Evolutionary conservation across 306 rosid genomes (phyloP).

Genomic region (Cucumis hystrix): DNA sequence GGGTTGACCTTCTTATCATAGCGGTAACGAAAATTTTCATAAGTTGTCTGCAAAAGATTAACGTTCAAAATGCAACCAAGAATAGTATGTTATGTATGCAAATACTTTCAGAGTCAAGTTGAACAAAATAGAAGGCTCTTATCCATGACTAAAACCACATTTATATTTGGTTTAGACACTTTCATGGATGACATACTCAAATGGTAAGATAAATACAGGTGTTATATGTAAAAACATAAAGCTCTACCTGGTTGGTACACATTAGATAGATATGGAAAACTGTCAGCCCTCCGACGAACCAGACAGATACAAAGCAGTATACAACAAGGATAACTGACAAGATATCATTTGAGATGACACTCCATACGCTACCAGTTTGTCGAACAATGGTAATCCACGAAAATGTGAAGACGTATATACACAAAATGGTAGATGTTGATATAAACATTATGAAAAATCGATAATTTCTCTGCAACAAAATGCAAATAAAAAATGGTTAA

Average conservation of each 20-base stretch:
- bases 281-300: conserved; percentile 95
- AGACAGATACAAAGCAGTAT: conserved; percentile 70
- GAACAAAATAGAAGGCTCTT: neutral
- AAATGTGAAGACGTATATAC: conserved; percentile 66
- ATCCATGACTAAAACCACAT: neutral
- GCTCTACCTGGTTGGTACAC: conserved; percentile 69
- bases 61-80: neutral
- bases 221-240: neutral
- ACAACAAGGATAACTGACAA: conserved; percentile 57
- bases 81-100: neutral
- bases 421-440: conserved; percentile 57
- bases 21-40: conserved; percentile 84
- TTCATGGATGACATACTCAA: neutral
- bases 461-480: conserved; percentile 72
- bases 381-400: conserved; percentile 65
- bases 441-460: conserved; percentile 70
- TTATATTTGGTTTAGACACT: neutral
- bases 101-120: neutral
- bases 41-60: conserved; percentile 57
- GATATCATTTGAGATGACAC: conserved; percentile 32
- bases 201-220: neutral
- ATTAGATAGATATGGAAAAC: conserved; percentile 78
- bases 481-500: neutral
- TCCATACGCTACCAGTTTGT: conserved; percentile 27
- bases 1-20: conserved; percentile 86